These are phyloP conservation scores for Wickerhamiella bombiphila DNA, from an alignment of 805 yeast species.

Conservation along the genomic window DNA sequence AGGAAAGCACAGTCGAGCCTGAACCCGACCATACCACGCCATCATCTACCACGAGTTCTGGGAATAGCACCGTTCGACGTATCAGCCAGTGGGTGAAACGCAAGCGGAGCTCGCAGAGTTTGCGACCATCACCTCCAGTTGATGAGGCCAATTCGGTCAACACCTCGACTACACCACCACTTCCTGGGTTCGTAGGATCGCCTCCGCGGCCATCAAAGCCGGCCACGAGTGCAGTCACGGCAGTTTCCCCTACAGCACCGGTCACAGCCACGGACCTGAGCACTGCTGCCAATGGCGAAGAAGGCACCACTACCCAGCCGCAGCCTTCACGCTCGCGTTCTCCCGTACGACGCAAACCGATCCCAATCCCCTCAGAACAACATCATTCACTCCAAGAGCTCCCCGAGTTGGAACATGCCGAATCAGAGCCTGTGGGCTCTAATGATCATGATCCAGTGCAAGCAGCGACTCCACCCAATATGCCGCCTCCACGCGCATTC, in stretches of 20 bases:
- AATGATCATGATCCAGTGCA: too few relatives aligned
- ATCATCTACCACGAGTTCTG: background rate
- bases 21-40: background rate
- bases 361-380: background rate
- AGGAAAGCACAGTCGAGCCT: background rate
- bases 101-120: slow-evolving; percentile 5
- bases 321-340: background rate
- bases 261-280: too few relatives aligned
- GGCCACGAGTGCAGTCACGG: background rate
- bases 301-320: background rate
- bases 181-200: too few relatives aligned
- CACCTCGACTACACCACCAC: too few relatives aligned
- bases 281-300: background rate
- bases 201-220: background rate
- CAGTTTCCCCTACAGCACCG: background rate
- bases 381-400: background rate
- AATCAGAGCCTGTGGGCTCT: too few relatives aligned
- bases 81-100: slow-evolving; percentile 6
- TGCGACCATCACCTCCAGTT: background rate
- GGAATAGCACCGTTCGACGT: slow-evolving; percentile 2
- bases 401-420: background rate
- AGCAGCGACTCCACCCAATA: too few relatives aligned
- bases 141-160: too few relatives aligned
- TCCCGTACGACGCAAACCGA: background rate
- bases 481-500: too few relatives aligned